These are phyloP conservation scores for Cucurbita maxima DNA, from an alignment of 306 rosid species.

Conservation along the genomic window DNA sequence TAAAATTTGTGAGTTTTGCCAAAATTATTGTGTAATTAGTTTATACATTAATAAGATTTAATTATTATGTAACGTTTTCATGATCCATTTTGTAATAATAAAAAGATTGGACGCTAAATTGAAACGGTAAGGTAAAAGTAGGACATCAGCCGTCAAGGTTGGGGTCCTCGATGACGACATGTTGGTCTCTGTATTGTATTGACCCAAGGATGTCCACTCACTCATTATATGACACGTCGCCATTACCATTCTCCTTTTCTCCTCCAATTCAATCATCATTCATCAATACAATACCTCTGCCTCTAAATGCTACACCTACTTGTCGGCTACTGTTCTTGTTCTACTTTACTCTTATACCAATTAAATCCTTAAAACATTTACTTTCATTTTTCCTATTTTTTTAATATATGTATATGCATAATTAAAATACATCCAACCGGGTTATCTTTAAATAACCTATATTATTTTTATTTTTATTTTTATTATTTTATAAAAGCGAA, in stretches of 20 bases:
- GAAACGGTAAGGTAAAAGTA: neutral
- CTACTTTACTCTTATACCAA: neutral
- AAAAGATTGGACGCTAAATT: neutral
- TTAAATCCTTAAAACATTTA: neutral
- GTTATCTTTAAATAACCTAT: neutral
- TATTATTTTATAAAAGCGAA: neutral
- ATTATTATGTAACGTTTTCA: no score
- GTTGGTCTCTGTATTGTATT: neutral
- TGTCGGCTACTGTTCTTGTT: neutral
- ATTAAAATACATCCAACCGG: neutral
- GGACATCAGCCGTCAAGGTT: constrained; percentile 1
- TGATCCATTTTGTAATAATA: no score
- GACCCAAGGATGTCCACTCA: neutral
- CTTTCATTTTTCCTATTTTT: neutral
- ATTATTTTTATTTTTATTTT: neutral
- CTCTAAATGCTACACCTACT: neutral
- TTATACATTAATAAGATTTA: no score
- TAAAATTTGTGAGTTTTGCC: no score
- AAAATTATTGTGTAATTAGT: no score
- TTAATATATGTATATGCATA: neutral
- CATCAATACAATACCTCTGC: neutral
- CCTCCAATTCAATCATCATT: neutral
- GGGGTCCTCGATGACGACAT: neutral
- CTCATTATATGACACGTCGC: neutral
- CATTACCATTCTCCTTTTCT: neutral